Percentiles rank a stretch among this genome's conserved stretches.
Conservation (phyloP, 1,139 yeast species). For the Blastobotrys elegans region DNA sequence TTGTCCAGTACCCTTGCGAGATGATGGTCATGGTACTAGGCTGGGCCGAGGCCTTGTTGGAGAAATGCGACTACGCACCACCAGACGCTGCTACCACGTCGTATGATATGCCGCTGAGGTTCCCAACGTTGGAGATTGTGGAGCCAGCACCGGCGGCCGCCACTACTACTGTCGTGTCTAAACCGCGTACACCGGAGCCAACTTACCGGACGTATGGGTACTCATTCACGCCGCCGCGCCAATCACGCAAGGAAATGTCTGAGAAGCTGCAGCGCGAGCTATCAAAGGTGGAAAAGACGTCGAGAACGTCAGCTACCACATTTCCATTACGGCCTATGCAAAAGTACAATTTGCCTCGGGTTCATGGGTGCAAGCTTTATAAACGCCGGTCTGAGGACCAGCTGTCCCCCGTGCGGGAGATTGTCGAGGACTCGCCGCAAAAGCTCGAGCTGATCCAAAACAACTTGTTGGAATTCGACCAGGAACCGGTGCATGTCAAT, state of each 20-base stretch:
- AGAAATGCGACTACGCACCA: not conserved
- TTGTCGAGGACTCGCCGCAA: not conserved
- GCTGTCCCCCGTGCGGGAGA: not conserved
- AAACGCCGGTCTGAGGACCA: not conserved
- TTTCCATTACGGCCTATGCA: not conserved
- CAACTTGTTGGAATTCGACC: not conserved
- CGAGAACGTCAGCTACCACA: not conserved
- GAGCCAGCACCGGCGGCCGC: not conserved
- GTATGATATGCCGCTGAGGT: not conserved
- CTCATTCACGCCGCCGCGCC: not conserved
- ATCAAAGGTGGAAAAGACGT: not conserved
- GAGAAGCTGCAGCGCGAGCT: not conserved
- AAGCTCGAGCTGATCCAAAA: not conserved
- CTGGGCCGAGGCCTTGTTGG: not conserved
- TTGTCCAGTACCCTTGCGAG: not conserved
- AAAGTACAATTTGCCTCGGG: not conserved
- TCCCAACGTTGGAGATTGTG: not conserved
- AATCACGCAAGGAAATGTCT: not conserved
- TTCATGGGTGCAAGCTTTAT: conserved; percentile 5
- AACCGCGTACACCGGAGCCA: not conserved
- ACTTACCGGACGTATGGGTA: not conserved
- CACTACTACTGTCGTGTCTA: not conserved
- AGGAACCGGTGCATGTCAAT: not conserved
- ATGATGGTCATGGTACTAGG: not conserved
- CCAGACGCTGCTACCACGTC: not conserved